Evolutionary conservation across 2,329 filamentous ascomycete species (phyloP), one percentile per base, ranked within the genome.

Genomic region (Aspergillus pseudoglaucus): DNA sequence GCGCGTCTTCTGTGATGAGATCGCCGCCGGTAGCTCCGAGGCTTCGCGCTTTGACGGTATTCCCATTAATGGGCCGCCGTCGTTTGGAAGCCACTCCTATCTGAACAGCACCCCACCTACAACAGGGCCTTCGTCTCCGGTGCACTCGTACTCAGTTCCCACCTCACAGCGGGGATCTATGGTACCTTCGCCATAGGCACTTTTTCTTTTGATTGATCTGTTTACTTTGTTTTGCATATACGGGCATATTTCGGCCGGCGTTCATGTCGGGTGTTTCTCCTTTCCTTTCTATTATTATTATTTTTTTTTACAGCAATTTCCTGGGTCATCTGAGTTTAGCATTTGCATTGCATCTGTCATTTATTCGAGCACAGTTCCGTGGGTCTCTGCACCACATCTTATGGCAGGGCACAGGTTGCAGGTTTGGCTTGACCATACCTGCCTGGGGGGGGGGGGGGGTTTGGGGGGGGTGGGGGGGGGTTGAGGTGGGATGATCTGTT

Each of bases 361-460:
- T 57, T 56, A 15, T 20, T 9, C 18, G 22, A 12, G 17, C 17
- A 39, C 25, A 12, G 25, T 30, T 30, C 25, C 9, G 9, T 1
- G 25, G 25, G 25, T 30, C 10, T 7, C 10, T 30, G 25, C 25
- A 30, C 4, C 9, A 10, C 25, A 30, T 30, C 25, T 12, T 4
- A 30, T 12, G 3, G 25, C 25, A 30, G 8, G 8, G 25, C 25
- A 10, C 25, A 30, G 9, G 10, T 12, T 30, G 25, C 10, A 30
- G 10, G 25, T 30, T 30, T 30, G 25, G 25, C 25, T 30, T 30
- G 3, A 7, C 25, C 25, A 30, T 30, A 12, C 4, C 25, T 30
- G 25, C n/a, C n/a, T n/a, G n/a, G n/a, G n/a, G n/a, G 23, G 89
- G 86, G 3, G 84, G 90, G 55, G 91, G 96, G 67, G 86, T 96